These are phyloP conservation scores for Emydomyces testavorans DNA, from an alignment of 2,329 filamentous ascomycete species.

Conservation along the genomic window DNA sequence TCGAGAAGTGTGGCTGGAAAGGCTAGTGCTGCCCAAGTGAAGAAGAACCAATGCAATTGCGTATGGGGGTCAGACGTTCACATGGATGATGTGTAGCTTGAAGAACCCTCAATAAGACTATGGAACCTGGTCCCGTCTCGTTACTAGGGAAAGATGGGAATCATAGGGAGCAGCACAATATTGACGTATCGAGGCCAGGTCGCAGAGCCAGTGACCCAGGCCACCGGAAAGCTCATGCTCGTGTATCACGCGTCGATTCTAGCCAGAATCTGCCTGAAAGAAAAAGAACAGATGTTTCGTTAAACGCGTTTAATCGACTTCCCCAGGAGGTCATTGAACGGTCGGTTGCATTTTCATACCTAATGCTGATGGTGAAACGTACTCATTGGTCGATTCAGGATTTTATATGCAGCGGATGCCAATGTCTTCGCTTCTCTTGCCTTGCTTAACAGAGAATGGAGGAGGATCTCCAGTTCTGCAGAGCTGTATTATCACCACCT, in stretches of 20 bases:
- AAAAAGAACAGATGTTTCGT: neutral
- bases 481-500: conserved; percentile 39
- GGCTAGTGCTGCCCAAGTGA: neutral
- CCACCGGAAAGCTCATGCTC: neutral
- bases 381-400: conserved; percentile 25
- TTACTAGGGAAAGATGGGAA: conserved; percentile 11
- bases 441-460: conserved; percentile 37
- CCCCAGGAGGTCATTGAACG: conserved; percentile 14
- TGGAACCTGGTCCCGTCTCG: conserved; percentile 14
- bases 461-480: conserved; percentile 32
- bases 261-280: neutral
- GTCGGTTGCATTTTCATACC: conserved; percentile 7
- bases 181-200: neutral
- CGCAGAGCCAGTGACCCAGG: conserved; percentile 5
- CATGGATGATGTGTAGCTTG: conserved; percentile 13
- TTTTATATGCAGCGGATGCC: conserved; percentile 37
- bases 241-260: neutral
- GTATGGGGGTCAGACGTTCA: neutral
- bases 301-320: conserved; percentile 10
- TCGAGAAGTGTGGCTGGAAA: neutral
- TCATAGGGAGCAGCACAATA: conserved; percentile 4
- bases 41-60: neutral
- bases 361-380: neutral
- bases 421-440: conserved; percentile 39
- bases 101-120: conserved; percentile 8